Percentiles rank a stretch among this genome's conserved stretches.
Evolutionary conservation across 148 eudicot species (phyloP).

Genomic region (Linanthus parryae): DNA sequence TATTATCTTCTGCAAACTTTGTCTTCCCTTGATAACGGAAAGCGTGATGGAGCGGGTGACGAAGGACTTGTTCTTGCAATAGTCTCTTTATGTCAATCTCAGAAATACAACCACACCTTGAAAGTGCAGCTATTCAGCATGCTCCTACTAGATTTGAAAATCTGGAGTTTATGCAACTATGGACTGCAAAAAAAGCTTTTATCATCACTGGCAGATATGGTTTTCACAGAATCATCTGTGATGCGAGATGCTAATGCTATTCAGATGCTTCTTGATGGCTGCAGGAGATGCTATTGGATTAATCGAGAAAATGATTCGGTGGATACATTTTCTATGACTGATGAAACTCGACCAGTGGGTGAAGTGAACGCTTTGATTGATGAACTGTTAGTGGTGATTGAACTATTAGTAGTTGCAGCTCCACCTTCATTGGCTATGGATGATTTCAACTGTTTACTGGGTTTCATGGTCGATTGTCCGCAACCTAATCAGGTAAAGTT

Average conservation of each 20-base stretch:
- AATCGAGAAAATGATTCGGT: slow-evolving; percentile 76
- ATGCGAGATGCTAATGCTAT: slow-evolving; percentile 99
- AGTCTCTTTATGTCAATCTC: slow-evolving; percentile 87
- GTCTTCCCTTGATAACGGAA: slow-evolving; percentile 58
- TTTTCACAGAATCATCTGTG: slow-evolving; percentile 87
- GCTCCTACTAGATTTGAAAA: slow-evolving; percentile 77
- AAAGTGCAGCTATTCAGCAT: slow-evolving; percentile 97
- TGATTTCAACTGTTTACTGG: slow-evolving; percentile 84
- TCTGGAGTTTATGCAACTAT: slow-evolving; percentile 97
- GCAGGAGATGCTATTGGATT: slow-evolving; percentile 95
- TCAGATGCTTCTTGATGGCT: slow-evolving; percentile 98
- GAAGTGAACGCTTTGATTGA: slow-evolving; percentile 97
- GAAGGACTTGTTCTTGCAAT: slow-evolving; percentile 96
- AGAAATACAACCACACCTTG: slow-evolving; percentile 72
- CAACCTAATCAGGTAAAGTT: slow-evolving; percentile 89
- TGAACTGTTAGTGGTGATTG: slow-evolving; percentile 90
- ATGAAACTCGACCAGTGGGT: slow-evolving; percentile 71
- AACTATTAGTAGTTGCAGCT: slow-evolving; percentile 82
- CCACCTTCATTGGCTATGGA: slow-evolving; percentile 74
- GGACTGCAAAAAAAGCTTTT: slow-evolving; percentile 94
- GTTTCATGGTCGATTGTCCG: slow-evolving; percentile 93
- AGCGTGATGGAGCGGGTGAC: slow-evolving; percentile 69
- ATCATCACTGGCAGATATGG: slow-evolving; percentile 98
- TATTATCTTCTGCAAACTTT: slow-evolving; percentile 66
- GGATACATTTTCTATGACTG: slow-evolving; percentile 61